A percentile compares a stretch with the other conserved stretches of the same genome.
These are phyloP conservation scores for Trametes villosa DNA, from an alignment of 768 basidiomycete genomes.

Conservation along the genomic window DNA sequence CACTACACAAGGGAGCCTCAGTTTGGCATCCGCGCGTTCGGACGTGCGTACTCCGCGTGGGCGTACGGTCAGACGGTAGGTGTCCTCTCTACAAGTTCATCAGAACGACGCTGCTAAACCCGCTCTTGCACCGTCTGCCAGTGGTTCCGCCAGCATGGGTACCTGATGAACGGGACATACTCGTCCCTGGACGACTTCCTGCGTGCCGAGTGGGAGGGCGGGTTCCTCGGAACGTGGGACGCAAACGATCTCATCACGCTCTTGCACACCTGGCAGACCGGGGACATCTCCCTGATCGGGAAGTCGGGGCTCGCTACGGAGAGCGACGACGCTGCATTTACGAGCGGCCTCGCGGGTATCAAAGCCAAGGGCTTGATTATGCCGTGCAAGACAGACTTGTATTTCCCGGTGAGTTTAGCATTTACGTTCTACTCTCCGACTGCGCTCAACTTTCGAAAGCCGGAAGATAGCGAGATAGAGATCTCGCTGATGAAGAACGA, in stretches of 20 bases:
- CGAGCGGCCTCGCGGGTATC: constrained; percentile 45
- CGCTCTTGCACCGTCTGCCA: too few relatives aligned
- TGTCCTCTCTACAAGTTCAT: constrained; percentile 7
- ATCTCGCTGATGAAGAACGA: constrained; percentile 45
- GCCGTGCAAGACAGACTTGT: constrained; percentile 63
- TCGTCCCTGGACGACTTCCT: constrained; percentile 53
- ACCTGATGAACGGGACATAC: constrained; percentile 50
- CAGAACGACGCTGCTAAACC: not conserved
- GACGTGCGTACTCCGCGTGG: constrained; percentile 60
- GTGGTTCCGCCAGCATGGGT: constrained; percentile 58
- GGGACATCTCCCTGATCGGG: constrained; percentile 50
- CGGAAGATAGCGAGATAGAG: constrained; percentile 58
- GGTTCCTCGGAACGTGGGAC: constrained; percentile 37
- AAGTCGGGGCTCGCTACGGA: not conserved
- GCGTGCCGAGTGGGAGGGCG: constrained; percentile 54
- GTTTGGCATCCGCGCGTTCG: constrained; percentile 58
- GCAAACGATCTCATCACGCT: constrained; percentile 54
- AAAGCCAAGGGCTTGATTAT: constrained; percentile 59
- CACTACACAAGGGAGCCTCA: constrained; percentile 54
- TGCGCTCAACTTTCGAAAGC: constrained; percentile 42
- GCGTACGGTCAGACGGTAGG: constrained; percentile 59
- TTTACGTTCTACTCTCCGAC: too few relatives aligned
- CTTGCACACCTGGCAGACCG: constrained; percentile 54
- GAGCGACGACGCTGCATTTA: constrained; percentile 41
- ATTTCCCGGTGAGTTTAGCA: constrained; percentile 49